phyloP scores from a whole-genome alignment of 345 rosid species.

The Acer yangbiense region DNA sequence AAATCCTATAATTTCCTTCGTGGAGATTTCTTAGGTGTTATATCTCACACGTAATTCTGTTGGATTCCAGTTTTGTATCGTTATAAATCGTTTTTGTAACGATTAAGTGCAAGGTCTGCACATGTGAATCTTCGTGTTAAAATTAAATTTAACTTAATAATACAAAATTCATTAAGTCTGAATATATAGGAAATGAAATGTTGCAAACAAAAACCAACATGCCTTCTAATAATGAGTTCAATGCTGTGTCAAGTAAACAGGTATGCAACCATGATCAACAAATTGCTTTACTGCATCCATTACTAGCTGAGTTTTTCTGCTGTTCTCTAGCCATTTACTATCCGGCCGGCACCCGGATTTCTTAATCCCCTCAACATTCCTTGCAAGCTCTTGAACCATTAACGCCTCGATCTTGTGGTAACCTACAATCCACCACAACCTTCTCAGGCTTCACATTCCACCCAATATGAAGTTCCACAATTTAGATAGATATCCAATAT shows the following conservation, averaged over 20 bases:
- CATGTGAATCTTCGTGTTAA: too few species aligned
- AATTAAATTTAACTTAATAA: background rate
- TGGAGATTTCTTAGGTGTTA: too few species aligned
- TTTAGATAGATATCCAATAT: too few species aligned
- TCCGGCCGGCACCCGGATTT: slow-evolving; percentile 33
- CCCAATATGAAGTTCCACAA: slow-evolving; percentile 44
- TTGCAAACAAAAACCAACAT: too few species aligned
- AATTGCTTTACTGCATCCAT: slow-evolving; percentile 63
- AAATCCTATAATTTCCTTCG: background rate
- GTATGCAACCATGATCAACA: slow-evolving; percentile 51
- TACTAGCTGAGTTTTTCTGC: slow-evolving; percentile 68
- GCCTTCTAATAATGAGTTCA: background rate
- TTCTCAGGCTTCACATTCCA: slow-evolving; percentile 62
- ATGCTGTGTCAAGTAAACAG: slow-evolving; percentile 37
- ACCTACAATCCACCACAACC: slow-evolving; percentile 29
- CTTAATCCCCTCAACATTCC: slow-evolving; percentile 39
- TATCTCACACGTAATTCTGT: too few species aligned
- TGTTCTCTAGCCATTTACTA: slow-evolving; percentile 54
- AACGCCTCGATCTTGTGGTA: slow-evolving; percentile 40
- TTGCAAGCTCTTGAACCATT: slow-evolving; percentile 56
- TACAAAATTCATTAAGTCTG: background rate
- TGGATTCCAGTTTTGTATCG: too few species aligned
- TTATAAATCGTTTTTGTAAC: too few species aligned
- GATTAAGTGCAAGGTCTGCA: too few species aligned
- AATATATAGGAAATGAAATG: background rate